Base-by-base conservation (phyloP, 352 stramenopile genomes). In the Thalassiosira hispida region DNA sequence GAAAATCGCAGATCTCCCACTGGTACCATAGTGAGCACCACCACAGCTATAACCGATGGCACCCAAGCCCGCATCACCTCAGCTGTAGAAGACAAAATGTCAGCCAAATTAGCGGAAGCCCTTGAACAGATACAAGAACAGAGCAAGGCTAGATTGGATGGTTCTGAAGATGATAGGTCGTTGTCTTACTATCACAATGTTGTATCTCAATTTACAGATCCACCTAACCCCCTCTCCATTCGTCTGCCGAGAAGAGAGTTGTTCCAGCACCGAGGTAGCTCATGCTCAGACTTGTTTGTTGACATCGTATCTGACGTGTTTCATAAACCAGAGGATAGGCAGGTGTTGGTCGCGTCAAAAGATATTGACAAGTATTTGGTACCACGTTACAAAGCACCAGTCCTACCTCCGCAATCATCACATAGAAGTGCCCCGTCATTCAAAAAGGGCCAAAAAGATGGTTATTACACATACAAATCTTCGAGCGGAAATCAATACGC, bases 391-490 rank as follows among this genome's bases (percentile, higher is more conserved):
- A 47, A 60, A 29, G 61, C 79, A 55, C 73, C 79, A 16, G 5
- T 63, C 9, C 25, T 74, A 46, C 72, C 66, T 18, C 18, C 61
- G 46, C 12, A 56, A 22, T 71, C 29, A 38, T 20, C 33, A 40
- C 42, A 73, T 31, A 44, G 20, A 33, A 44, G 27, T 47, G 62
- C 53, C 7, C 79, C 72, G 0, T 4, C 60, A 1, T 86, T 74
- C 18, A 76, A 71, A 59, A 81, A 81, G 38, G 79, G 73, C 22
- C n/a, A 47, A 25, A 72, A 75, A 47, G 79, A 86, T 61, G 72
- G 72, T 25, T 81, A 68, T 27, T 86, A 77, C 52, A 62, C 67
- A 8, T 86, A 86, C 51, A 73, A 60, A 64, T 80, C 67, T 25
- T 79, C 64, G 4, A 56, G 46, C 16, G 79, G 79, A 46, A 86